Conservation (phyloP, 2,329 filamentous ascomycete species). For the Aspergillus costaricaensis region DNA sequence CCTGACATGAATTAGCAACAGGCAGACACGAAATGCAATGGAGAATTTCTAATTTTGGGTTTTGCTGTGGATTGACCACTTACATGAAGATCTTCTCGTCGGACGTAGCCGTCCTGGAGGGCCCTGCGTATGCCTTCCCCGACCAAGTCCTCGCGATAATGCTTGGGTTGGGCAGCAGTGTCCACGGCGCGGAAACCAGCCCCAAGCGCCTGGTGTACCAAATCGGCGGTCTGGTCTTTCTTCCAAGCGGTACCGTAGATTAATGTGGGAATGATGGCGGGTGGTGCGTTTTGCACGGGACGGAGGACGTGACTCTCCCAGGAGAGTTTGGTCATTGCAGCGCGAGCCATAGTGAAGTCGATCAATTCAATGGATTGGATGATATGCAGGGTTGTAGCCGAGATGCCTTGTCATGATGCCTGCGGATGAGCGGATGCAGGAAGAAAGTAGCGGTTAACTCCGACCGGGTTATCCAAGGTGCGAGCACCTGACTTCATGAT, state of each 20-base stretch:
- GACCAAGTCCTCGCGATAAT: conserved; percentile 74
- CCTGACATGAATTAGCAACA: conserved; percentile 40
- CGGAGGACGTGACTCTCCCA: conserved; percentile 36
- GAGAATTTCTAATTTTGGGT: not conserved
- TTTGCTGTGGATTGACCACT: conserved; percentile 22
- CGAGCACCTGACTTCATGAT: conserved; percentile 16
- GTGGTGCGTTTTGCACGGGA: conserved; percentile 24
- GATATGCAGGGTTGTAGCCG: not conserved
- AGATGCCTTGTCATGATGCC: not conserved
- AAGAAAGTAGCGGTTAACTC: not conserved
- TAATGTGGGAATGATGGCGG: conserved; percentile 46
- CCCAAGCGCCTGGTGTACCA: conserved; percentile 69
- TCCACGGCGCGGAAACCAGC: conserved; percentile 73
- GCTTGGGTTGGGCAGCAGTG: conserved; percentile 75
- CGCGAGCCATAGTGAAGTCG: conserved; percentile 23
- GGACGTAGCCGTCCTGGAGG: conserved; percentile 60
- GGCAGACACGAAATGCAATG: not conserved
- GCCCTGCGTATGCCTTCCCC: conserved; percentile 66
- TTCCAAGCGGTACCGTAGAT: conserved; percentile 91
- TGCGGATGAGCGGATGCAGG: not conserved
- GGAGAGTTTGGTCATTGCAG: conserved; percentile 29
- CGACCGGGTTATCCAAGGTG: not conserved
- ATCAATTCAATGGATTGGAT: not conserved
- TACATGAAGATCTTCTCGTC: conserved; percentile 64
- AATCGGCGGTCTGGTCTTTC: conserved; percentile 63